phyloP scores from a whole-genome alignment of 129 eudicot genomes.

The Ambrosia artemisiifolia region DNA sequence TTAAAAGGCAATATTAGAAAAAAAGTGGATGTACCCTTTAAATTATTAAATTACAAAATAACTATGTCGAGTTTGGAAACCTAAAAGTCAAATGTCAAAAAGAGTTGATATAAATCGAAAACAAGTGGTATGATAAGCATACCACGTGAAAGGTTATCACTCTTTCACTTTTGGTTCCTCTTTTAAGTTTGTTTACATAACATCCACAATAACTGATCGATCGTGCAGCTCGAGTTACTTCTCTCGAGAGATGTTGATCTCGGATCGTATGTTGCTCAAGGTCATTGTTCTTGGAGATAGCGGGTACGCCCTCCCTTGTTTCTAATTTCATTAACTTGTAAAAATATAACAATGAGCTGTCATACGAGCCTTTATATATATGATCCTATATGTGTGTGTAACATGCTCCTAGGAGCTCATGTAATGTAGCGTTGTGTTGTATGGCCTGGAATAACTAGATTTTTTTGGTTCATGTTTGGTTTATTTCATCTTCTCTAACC shows the following conservation, averaged over 20 bases:
- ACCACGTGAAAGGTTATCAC: constrained; percentile 14
- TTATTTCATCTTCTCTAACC: background rate
- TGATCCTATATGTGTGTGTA: background rate
- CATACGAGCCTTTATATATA: too few species aligned
- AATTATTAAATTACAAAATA: background rate
- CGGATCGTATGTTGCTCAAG: constrained; percentile 74
- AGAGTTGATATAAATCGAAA: constrained; percentile 13
- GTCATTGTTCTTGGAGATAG: constrained; percentile 85
- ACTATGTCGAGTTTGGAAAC: constrained; percentile 7
- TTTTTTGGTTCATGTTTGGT: background rate
- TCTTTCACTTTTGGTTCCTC: constrained; percentile 4
- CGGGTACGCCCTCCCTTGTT: constrained; percentile 39
- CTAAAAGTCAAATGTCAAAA: constrained; percentile 23
- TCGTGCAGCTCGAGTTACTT: background rate
- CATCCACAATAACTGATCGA: background rate
- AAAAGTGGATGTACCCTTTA: background rate
- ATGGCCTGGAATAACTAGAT: background rate
- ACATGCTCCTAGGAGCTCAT: background rate
- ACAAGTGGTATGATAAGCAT: background rate
- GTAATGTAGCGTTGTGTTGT: background rate
- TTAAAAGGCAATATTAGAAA: background rate
- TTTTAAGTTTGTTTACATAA: background rate
- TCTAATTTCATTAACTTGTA: background rate
- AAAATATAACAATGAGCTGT: too few species aligned
- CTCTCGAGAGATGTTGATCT: constrained; percentile 33